A percentile compares a stretch with the other conserved stretches of the same genome.
Conservation (phyloP, 2,329 filamentous ascomycete genomes). For the Phialophora verrucosa region DNA sequence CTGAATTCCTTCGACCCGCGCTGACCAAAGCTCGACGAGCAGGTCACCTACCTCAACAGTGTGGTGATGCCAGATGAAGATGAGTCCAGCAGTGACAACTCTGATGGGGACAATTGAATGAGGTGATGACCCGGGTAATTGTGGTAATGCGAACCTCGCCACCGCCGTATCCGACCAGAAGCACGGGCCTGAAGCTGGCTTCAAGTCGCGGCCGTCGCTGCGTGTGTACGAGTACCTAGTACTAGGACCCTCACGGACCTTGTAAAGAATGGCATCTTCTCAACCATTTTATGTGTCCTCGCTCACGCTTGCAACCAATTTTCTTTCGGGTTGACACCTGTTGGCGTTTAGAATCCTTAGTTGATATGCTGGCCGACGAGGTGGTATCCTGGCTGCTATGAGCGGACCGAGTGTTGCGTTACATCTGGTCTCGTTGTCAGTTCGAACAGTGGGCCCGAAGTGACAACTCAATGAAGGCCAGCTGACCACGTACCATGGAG, state of each 20-base stretch:
- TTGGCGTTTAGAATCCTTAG: not conserved
- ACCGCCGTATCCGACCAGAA: not conserved
- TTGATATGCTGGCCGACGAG: not conserved
- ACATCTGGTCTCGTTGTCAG: not conserved
- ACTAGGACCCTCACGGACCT: not conserved
- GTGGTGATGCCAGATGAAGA: slow-evolving; percentile 73
- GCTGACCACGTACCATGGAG: not conserved
- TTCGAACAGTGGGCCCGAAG: not conserved
- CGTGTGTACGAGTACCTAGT: not conserved
- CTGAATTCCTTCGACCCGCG: slow-evolving; percentile 7
- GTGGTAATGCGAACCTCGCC: slow-evolving; percentile 13
- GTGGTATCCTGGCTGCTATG: not conserved
- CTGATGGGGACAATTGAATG: slow-evolving; percentile 27
- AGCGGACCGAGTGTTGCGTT: not conserved
- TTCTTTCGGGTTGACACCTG: not conserved
- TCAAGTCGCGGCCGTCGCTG: not conserved
- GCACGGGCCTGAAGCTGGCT: not conserved
- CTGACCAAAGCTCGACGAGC: slow-evolving; percentile 20
- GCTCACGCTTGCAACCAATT: not conserved
- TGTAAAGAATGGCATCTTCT: not conserved
- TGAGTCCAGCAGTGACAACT: slow-evolving; percentile 31
- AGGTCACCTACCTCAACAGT: slow-evolving; percentile 74
- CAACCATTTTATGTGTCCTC: not conserved
- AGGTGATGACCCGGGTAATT: slow-evolving; percentile 15
- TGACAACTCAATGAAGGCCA: not conserved